phyloP scores from a whole-genome alignment of 768 basidiomycete genomes.

The Lyophyllum shimeji region DNA sequence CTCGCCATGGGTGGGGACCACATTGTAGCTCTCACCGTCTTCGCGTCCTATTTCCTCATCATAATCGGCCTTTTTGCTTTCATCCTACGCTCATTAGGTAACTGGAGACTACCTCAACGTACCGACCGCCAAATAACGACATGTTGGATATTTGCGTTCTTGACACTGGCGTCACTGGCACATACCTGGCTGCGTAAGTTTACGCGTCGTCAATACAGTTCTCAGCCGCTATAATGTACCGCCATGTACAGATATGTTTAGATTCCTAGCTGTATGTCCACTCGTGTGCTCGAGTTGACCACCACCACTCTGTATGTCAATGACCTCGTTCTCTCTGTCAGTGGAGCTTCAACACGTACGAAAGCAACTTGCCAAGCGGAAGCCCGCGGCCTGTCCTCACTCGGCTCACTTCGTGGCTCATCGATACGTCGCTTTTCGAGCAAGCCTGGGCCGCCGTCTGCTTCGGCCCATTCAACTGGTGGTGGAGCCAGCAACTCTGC shows the following conservation, averaged over 20 bases:
- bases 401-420: slow-evolving; percentile 53
- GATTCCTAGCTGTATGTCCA: slow-evolving; percentile 28
- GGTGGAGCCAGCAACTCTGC: slow-evolving; percentile 70
- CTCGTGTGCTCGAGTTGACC: not conserved
- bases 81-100: slow-evolving; percentile 6
- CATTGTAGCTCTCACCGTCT: slow-evolving; percentile 12
- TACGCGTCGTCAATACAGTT: not conserved
- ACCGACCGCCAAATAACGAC: not conserved
- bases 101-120: not conserved
- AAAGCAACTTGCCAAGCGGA: slow-evolving; percentile 18
- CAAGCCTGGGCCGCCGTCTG: slow-evolving; percentile 53
- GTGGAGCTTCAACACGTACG: slow-evolving; percentile 58
- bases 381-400: not conserved
- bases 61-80: slow-evolving; percentile 23
- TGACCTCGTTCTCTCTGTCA: slow-evolving; percentile 13
- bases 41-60: slow-evolving; percentile 26
- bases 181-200: slow-evolving; percentile 39
- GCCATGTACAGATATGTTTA: slow-evolving; percentile 29
- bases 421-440: slow-evolving; percentile 56
- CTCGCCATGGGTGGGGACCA: not conserved
- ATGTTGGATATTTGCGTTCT: slow-evolving; percentile 13
- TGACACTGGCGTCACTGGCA: slow-evolving; percentile 25
- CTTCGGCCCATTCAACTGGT: slow-evolving; percentile 53
- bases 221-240: not conserved
- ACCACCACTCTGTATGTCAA: not conserved